Conservation (phyloP, 202 grass and related monocot species). For the Alloteropsis angusta region DNA sequence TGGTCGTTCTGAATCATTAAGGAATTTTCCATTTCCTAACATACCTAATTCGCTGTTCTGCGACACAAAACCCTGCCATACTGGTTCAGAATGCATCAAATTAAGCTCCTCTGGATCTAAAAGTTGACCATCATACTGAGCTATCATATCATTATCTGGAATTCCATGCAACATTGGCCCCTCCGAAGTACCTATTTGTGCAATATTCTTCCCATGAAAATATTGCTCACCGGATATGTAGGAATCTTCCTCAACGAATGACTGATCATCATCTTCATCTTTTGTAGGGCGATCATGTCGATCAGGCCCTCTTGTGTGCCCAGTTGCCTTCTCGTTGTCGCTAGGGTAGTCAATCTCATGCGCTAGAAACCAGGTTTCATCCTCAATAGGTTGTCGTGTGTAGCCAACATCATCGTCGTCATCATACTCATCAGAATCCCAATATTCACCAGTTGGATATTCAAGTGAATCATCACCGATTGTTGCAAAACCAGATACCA, state of each 20-base stretch:
- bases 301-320: slow-evolving; percentile 44
- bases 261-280: slow-evolving; percentile 81
- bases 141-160: slow-evolving; percentile 73
- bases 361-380: slow-evolving; percentile 95
- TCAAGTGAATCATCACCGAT: slow-evolving; percentile 75
- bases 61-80: slow-evolving; percentile 94
- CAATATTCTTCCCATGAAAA: slow-evolving; percentile 56
- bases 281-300: slow-evolving; percentile 52
- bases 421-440: slow-evolving; percentile 97
- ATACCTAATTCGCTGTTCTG: slow-evolving; percentile 75
- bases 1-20: slow-evolving; percentile 37
- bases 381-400: slow-evolving; percentile 92
- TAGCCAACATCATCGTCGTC: slow-evolving; percentile 97
- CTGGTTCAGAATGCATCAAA: slow-evolving; percentile 93
- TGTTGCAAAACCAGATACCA: slow-evolving; percentile 75
- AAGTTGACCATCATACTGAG: slow-evolving; percentile 83
- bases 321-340: slow-evolving; percentile 83
- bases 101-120: slow-evolving; percentile 89
- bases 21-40: slow-evolving; percentile 68
- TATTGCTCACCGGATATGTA: slow-evolving; percentile 85
- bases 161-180: slow-evolving; percentile 47
- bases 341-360: slow-evolving; percentile 99
- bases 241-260: slow-evolving; percentile 88
- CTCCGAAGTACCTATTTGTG: slow-evolving; percentile 37
- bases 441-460: slow-evolving; percentile 86